Evolutionary conservation across 495 filamentous ascomycete species (phyloP), one percentile per base, ranked within the genome.

Genomic region (Penicillium crystallinum): DNA sequence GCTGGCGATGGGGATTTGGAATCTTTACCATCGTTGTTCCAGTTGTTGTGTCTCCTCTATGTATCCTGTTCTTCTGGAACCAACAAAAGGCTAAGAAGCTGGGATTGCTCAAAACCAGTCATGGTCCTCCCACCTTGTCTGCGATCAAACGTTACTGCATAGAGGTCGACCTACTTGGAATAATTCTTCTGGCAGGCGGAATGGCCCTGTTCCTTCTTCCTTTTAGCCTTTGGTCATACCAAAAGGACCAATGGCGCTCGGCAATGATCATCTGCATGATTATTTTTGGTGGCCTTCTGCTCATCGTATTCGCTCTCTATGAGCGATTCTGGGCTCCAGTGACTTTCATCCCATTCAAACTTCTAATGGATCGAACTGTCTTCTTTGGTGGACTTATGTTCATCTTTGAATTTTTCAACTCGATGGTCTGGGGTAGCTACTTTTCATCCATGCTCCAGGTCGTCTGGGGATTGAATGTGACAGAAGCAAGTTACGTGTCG

Each of bases 371-470:
- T 40, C 83, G 84, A 6, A 89, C 85, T 35, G 77, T n/a, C n/a
- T n/a, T 89, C 23, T 56, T 87, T 1, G 81, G 82, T 15, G 80
- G 84, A 6, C n/a, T n/a, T n/a, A n/a, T n/a, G n/a, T n/a, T n/a
- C n/a, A n/a, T n/a, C n/a, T n/a, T n/a, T n/a, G n/a, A n/a, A n/a
- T n/a, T n/a, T n/a, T n/a, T n/a, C n/a, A n/a, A n/a, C n/a, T n/a
- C n/a, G n/a, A n/a, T n/a, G n/a, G n/a, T n/a, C 64, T 77, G 70
- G 81, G 70, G 83, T 58, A 70, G 64, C 51, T 85, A 81, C 67
- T 87, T 87, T 67, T 73, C 68, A 48, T 85, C 80, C 22, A 86
- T 80, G 65, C 70, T 90, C 1, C 82, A 87, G 64, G 85, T 88
- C 6, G 86, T 90, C 48, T 77, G 81, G 59, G 66, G 69, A 29